Conservation (phyloP, 441 rosid species). For the Macaranga tanarius region DNA sequence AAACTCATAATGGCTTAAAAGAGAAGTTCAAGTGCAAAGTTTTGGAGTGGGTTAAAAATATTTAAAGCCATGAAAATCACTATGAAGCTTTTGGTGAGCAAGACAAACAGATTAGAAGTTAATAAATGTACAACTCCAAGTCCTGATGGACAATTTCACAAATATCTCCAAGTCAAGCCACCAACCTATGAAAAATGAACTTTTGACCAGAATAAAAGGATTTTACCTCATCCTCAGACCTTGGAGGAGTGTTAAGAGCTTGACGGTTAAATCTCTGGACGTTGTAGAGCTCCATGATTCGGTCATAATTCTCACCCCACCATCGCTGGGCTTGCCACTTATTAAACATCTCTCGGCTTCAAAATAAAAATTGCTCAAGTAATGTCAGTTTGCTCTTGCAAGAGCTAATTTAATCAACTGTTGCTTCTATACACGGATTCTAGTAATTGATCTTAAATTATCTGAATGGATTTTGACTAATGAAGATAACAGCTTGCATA, state of each 20-base stretch:
- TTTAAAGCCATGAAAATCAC: neutral
- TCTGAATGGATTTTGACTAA: too few relatives aligned
- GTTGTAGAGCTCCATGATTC: conserved; percentile 96
- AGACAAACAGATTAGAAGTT: neutral
- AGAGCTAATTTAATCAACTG: neutral
- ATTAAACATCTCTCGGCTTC: conserved; percentile 94
- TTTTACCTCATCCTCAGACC: conserved; percentile 89
- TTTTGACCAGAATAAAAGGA: neutral
- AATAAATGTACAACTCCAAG: neutral
- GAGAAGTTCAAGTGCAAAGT: neutral
- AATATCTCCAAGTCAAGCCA: neutral
- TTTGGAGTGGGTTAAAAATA: neutral
- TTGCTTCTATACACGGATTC: too few relatives aligned
- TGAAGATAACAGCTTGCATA: too few relatives aligned
- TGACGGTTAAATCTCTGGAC: conserved; percentile 97
- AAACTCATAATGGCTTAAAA: neutral
- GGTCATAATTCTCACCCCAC: conserved; percentile 98
- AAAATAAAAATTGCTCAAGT: conserved; percentile 24
- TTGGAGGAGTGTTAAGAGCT: conserved; percentile 85
- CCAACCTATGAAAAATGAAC: neutral
- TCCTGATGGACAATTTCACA: neutral
- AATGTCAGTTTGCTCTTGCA: conserved; percentile 30
- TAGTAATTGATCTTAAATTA: too few relatives aligned
- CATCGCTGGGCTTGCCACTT: conserved; percentile 99
- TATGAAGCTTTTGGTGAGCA: neutral